Evolutionary conservation across 164 flowering plant genomes (phyloP).

Genomic region (Vitis rotundifolia): DNA sequence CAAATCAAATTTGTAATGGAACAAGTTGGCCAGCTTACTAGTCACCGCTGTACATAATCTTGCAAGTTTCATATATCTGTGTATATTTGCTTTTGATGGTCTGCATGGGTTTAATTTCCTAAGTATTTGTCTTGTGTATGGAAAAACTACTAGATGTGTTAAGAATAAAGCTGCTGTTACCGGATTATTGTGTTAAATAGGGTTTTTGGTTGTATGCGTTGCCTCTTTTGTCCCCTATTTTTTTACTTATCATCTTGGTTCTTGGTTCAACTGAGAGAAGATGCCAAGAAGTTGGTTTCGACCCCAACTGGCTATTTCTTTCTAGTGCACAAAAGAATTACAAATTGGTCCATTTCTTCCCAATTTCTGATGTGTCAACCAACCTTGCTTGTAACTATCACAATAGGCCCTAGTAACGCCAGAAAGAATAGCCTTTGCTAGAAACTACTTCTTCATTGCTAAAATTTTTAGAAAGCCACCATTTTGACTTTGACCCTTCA

Average conservation of each 20-base stretch:
- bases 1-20: constrained; percentile 1
- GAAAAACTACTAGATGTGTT: background rate
- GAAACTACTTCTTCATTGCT: background rate
- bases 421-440: background rate
- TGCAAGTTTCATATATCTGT: constrained; percentile 1
- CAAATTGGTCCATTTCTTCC: background rate
- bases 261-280: background rate
- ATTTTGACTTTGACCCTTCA: background rate
- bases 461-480: background rate
- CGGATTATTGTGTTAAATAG: background rate
- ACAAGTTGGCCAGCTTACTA: background rate
- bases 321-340: background rate
- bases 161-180: background rate
- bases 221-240: background rate
- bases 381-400: background rate
- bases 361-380: background rate
- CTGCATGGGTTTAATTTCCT: background rate
- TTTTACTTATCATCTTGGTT: background rate
- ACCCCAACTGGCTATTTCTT: background rate
- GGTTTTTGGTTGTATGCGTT: background rate
- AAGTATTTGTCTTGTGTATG: background rate
- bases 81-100: background rate
- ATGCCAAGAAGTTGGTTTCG: background rate
- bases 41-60: constrained; percentile 9
- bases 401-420: background rate